Percentiles rank a stretch among this genome's conserved stretches.
phyloP scores from a whole-genome alignment of 768 basidiomycete genomes.

The Candolleomyces eurysporus region DNA sequence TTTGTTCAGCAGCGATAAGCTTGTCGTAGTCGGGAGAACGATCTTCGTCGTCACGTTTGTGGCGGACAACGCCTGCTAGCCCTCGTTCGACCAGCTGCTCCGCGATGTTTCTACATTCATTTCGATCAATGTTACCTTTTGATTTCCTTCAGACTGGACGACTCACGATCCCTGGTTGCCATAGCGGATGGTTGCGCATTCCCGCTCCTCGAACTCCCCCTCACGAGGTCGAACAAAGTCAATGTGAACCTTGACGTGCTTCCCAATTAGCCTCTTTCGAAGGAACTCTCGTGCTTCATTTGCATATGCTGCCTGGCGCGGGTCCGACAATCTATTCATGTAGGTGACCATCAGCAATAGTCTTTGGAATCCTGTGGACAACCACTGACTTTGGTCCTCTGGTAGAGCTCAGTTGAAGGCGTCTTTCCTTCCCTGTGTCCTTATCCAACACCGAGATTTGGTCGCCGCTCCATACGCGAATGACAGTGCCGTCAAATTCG shows the following conservation, averaged over 20 bases:
- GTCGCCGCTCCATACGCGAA: constrained; percentile 90
- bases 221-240: constrained; percentile 92
- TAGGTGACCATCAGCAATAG: neutral
- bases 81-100: constrained; percentile 95
- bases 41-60: constrained; percentile 93
- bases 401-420: constrained; percentile 86
- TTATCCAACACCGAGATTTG: constrained; percentile 81
- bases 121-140: constrained; percentile 4
- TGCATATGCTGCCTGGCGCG: constrained; percentile 83
- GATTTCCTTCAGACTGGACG: neutral
- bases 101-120: constrained; percentile 69
- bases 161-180: constrained; percentile 79
- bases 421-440: constrained; percentile 70
- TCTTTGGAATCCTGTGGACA: neutral
- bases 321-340: constrained; percentile 66
- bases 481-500: constrained; percentile 78
- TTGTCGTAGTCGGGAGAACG: constrained; percentile 96
- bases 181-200: constrained; percentile 86
- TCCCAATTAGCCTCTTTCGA: constrained; percentile 89
- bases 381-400: constrained; percentile 69
- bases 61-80: constrained; percentile 83
- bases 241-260: constrained; percentile 75
- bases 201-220: constrained; percentile 91
- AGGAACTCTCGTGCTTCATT: constrained; percentile 93
- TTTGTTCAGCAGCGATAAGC: constrained; percentile 91